Base-by-base conservation (phyloP, 1,139 yeast species). In the Taphrina pruni region DNA sequence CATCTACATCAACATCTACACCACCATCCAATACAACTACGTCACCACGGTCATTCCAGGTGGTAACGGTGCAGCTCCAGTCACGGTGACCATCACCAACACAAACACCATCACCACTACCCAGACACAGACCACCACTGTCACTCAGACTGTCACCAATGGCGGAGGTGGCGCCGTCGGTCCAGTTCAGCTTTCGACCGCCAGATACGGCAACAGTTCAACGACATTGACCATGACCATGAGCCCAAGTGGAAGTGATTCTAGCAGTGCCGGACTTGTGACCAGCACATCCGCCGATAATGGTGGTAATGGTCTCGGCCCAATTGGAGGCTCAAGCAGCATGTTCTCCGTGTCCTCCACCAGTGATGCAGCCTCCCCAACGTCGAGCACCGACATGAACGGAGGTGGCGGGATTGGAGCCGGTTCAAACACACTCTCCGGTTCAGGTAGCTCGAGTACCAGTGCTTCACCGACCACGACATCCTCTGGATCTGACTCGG, bases 91-190 rank as follows among this genome's bases (percentile, higher is more conserved):
- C 32, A 50, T 32, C 54, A 50, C 54, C 36, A n/a, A 17, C 36
- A 50, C 54, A 6, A 50, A 26, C 36, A 50, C 54, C 12, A n/a
- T 50, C n/a, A 50, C 54, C 6, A 21, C 54, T 35, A 50, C 54
- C 11, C 54, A 50, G 36, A 50, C 54, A 17, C 54, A 50, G 54
- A 50, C 54, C 36, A 50, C 54, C n/a, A 50, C 54, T 2, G 54
- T 50, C 36, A 50, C 54, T 6, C 36, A 50, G 54, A 50, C 54
- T 6, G 54, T 26, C n/a, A 50, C 54, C 36, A 50, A 50, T 35
- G 54, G 54, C 8, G 54, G 54, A 6, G 54, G 54, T 21, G 54
- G 36, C n/a, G 36, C 32, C 7, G 36, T 50, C 9, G 54, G 54
- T 7, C 54, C 54, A 21, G 12, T 26, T n/a, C 54, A 50, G 36